phyloP scores from a whole-genome alignment of 306 rosid genomes.

The Biancaea sappan region DNA sequence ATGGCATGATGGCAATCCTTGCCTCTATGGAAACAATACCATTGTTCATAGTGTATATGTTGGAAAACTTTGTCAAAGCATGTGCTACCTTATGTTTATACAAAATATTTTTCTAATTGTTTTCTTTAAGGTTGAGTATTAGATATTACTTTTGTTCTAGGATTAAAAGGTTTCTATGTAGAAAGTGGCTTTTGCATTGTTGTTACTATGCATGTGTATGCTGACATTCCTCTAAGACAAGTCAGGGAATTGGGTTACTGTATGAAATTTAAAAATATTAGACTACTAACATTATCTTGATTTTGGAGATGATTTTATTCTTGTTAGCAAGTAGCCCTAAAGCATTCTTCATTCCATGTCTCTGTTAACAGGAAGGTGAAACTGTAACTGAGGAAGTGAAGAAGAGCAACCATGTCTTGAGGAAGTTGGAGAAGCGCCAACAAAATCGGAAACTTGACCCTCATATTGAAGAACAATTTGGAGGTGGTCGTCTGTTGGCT shows the following conservation, averaged over 20 bases:
- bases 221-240: background rate
- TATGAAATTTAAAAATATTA: background rate
- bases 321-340: too few species aligned
- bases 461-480: slow-evolving; percentile 66
- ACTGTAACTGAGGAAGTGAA: slow-evolving; percentile 54
- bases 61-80: background rate
- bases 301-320: background rate
- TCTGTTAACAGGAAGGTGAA: slow-evolving; percentile 48
- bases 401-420: slow-evolving; percentile 56
- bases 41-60: background rate
- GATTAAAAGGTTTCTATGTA: background rate
- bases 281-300: background rate
- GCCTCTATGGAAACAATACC: background rate
- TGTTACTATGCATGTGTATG: background rate
- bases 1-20: background rate
- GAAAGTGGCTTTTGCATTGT: background rate
- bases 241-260: background rate
- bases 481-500: slow-evolving; percentile 62
- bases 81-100: background rate
- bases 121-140: background rate
- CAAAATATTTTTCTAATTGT: background rate
- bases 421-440: slow-evolving; percentile 61
- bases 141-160: background rate
- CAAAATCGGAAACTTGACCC: slow-evolving; percentile 46
- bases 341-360: background rate